Conservation (phyloP, 495 filamentous ascomycete species). For the Podospora bellae-mahoneyi region DNA sequence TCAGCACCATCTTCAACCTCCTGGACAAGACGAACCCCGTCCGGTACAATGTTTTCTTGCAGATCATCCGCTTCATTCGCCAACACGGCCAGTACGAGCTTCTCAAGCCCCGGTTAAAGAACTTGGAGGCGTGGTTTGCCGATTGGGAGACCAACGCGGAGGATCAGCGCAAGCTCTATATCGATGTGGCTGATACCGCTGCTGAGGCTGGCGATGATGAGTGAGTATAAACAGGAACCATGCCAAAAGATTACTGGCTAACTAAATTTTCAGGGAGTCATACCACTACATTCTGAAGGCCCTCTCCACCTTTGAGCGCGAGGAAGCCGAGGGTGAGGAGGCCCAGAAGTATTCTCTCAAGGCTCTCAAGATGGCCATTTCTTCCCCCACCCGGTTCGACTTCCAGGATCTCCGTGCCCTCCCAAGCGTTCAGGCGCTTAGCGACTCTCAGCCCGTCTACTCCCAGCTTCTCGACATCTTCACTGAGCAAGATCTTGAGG, state of each 20-base stretch:
- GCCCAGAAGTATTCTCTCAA: constrained; percentile 79
- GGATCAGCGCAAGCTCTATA: constrained; percentile 74
- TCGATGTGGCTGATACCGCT: constrained; percentile 74
- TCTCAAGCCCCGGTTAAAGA: constrained; percentile 72
- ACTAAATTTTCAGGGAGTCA: constrained; percentile 49
- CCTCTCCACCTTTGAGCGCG: constrained; percentile 76
- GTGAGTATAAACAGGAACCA: constrained; percentile 37
- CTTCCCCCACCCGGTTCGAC: constrained; percentile 74
- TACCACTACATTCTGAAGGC: constrained; percentile 82
- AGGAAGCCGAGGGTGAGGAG: constrained; percentile 56
- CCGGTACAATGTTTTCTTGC: constrained; percentile 84
- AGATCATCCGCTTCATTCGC: constrained; percentile 77
- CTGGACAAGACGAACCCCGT: constrained; percentile 68
- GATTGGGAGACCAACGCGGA: constrained; percentile 81
- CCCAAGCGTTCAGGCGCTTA: constrained; percentile 80
- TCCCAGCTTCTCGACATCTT: constrained; percentile 94
- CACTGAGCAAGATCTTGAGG: constrained; percentile 84
- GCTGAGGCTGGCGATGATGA: constrained; percentile 71
- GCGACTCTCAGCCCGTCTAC: constrained; percentile 73
- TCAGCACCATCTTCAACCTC: constrained; percentile 97
- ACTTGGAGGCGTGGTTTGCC: constrained; percentile 74
- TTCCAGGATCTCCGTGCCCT: constrained; percentile 89
- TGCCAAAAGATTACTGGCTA: constrained; percentile 4
- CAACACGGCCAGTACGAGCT: constrained; percentile 69
- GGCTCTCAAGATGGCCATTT: constrained; percentile 77